phyloP scores from a whole-genome alignment of 2,329 filamentous ascomycete genomes.

The Fusarium sp. region DNA sequence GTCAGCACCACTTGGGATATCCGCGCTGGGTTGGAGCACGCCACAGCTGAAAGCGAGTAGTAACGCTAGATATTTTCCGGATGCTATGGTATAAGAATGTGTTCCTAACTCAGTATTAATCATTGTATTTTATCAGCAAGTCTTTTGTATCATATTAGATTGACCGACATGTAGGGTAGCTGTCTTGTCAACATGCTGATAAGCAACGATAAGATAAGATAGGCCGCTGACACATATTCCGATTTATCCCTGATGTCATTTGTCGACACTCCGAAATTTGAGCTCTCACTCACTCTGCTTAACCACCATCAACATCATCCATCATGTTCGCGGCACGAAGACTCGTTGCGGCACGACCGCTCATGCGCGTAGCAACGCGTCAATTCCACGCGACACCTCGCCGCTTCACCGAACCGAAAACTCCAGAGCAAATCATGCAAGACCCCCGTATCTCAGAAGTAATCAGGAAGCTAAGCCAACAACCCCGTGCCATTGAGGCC shows the following conservation, averaged over 20 bases:
- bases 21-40: too few species aligned
- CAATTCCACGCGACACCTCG: conserved; percentile 32
- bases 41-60: too few species aligned
- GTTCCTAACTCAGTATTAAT: too few species aligned
- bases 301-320: background rate
- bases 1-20: too few species aligned
- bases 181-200: background rate
- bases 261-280: conserved; percentile 22
- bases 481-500: conserved; percentile 39
- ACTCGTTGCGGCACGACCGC: conserved; percentile 18
- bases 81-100: too few species aligned
- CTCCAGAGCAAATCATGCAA: conserved; percentile 31
- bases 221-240: rapidly evolving
- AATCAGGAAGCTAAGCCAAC: conserved; percentile 41
- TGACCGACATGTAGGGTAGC: background rate
- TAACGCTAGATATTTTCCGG: too few species aligned
- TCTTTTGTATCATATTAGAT: too few species aligned
- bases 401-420: conserved; percentile 27
- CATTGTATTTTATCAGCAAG: too few species aligned
- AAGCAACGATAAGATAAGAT: conserved; percentile 25
- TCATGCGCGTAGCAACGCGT: conserved; percentile 30
- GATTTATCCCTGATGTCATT: conserved; percentile 29
- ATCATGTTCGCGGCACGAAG: conserved; percentile 38
- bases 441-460: conserved; percentile 41
- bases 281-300: background rate